A percentile compares a stretch with the other conserved stretches of the same genome.
phyloP scores from a whole-genome alignment of 768 basidiomycete genomes.

The Termitomyces sp. region DNA sequence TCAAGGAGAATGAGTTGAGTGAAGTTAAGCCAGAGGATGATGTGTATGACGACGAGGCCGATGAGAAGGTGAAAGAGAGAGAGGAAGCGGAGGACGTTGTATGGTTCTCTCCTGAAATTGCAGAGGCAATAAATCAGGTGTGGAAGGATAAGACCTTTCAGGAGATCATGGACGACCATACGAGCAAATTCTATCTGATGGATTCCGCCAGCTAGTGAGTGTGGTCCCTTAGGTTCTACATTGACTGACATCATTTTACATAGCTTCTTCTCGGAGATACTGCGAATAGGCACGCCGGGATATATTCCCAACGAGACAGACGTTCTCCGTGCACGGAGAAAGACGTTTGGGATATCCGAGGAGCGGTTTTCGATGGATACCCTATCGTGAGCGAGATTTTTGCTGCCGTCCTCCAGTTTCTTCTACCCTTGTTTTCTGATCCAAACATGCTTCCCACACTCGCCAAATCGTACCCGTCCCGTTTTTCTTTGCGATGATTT shows the following conservation, averaged over 20 bases:
- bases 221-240: background rate
- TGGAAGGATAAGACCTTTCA: slow-evolving; percentile 64
- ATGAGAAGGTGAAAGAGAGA: background rate
- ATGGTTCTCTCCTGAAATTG: slow-evolving; percentile 53
- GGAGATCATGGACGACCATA: slow-evolving; percentile 48
- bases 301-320: slow-evolving; percentile 85
- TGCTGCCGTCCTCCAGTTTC: background rate
- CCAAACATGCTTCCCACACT: background rate
- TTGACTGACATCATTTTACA: background rate
- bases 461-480: background rate
- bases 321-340: slow-evolving; percentile 76
- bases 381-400: slow-evolving; percentile 37
- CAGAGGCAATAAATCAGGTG: slow-evolving; percentile 58
- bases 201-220: slow-evolving; percentile 88
- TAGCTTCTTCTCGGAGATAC: slow-evolving; percentile 82
- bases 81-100: background rate
- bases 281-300: slow-evolving; percentile 67
- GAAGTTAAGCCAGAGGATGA: slow-evolving; percentile 12
- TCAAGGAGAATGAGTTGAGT: background rate
- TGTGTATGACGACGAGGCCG: background rate
- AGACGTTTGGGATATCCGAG: slow-evolving; percentile 89
- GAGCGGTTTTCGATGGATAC: slow-evolving; percentile 71
- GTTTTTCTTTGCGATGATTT: background rate
- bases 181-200: slow-evolving; percentile 87
- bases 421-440: background rate